Evolutionary conservation across 2,329 filamentous ascomycete species (phyloP), one percentile per base, ranked within the genome.

Genomic region (Neofusicoccum umdonicola): DNA sequence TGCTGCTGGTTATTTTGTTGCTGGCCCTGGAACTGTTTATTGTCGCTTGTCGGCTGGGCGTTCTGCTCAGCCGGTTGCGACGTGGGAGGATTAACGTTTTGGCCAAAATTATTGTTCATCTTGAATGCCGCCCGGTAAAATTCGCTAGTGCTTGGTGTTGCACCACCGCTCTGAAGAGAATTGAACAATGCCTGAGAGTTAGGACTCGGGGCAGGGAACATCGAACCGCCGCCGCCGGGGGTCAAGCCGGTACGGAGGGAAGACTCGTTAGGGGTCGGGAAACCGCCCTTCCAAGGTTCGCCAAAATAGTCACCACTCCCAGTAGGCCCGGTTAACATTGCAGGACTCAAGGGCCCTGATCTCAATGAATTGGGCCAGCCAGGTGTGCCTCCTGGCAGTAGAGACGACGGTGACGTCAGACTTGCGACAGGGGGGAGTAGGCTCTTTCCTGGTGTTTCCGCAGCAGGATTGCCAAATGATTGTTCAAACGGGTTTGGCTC

Each of bases 401-500:
- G 85, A 22, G 92, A 88, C 5, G 63, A 65, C 6, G 95, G 94
- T 52, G 95, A 98, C 27, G 95, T 96, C 71, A 99, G 85, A 68
- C 93, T 87, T 52, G 93, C 93, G 70, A 98, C 93, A 15, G 93
- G 91, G 58, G 95, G 95, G 67, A 99, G 83, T 73, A 97, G 89
- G 44, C 85, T 84, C 73, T 88, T 83, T 39, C 92, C 91, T 15
- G 94, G 93, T 37, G 94, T 96, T 76, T 96, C 92, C 70, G 87
- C 80, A 54, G 83, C 85, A 27, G 79, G 83, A 44, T 82, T 84
- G 47, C 87, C 88, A 76, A 99, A 99, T 6, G 94, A 97, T 79
- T 95, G 92, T 77, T 98, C 95, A 73, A 99, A 98, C 8, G 95
- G 94, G 78, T 99, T 98, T 66, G 93, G 93, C 82, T 98, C 95